A percentile compares a stretch with the other conserved stretches of the same genome.
These are phyloP conservation scores for Plantago lanceolata DNA, from an alignment of 305 asterid species.

Conservation along the genomic window DNA sequence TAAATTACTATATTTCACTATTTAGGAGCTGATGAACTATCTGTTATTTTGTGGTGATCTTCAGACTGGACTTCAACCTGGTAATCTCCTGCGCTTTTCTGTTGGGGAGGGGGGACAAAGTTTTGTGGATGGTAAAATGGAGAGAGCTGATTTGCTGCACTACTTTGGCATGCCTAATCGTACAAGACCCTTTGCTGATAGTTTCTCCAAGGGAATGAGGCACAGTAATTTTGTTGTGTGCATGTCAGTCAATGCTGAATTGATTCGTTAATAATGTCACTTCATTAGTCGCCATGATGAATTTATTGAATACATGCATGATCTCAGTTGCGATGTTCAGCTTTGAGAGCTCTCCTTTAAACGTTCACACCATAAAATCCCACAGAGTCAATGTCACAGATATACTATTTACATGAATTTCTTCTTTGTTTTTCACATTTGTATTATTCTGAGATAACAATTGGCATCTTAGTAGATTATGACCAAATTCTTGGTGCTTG, in stretches of 20 bases:
- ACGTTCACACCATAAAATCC: too few relatives aligned
- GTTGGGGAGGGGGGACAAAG: slow-evolving; percentile 55
- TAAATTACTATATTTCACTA: not conserved
- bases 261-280: slow-evolving; percentile 5
- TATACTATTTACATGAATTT: too few relatives aligned
- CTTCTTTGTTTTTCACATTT: too few relatives aligned
- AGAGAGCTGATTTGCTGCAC: slow-evolving; percentile 74
- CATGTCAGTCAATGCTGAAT: not conserved
- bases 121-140: slow-evolving; percentile 64
- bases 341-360: not conserved
- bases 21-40: not conserved
- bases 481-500: too few relatives aligned
- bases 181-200: slow-evolving; percentile 85
- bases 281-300: not conserved
- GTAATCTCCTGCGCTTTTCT: slow-evolving; percentile 71
- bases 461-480: too few relatives aligned
- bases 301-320: not conserved
- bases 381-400: too few relatives aligned
- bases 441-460: too few relatives aligned
- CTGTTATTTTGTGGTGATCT: slow-evolving; percentile 2
- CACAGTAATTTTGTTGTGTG: not conserved
- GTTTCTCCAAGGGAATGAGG: slow-evolving; percentile 76
- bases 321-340: not conserved
- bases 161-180: slow-evolving; percentile 75
- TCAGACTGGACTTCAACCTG: slow-evolving; percentile 57